Percentiles rank a stretch among this genome's conserved stretches.
phyloP scores from a whole-genome alignment of 257 asterid species.

The Scutellaria baicalensis region DNA sequence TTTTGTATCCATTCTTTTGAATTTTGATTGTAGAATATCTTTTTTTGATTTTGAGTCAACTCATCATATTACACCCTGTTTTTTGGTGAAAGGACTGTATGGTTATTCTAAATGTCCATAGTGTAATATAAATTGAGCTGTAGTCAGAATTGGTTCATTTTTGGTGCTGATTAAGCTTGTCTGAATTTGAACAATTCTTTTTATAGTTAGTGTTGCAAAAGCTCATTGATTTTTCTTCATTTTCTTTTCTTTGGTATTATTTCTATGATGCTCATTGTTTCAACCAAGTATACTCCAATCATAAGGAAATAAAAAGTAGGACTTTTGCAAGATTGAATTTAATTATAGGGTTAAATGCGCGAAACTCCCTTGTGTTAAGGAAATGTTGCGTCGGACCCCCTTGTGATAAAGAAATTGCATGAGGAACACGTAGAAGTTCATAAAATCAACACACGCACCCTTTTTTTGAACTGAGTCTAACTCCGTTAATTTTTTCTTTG shows the following conservation, averaged over 20 bases:
- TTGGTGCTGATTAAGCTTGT: not conserved
- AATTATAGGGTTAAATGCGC: too few species aligned
- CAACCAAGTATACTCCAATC: not conserved
- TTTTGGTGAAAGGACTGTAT: not conserved
- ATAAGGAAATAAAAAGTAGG: too few species aligned
- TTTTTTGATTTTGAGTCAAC: too few species aligned
- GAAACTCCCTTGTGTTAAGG: too few species aligned
- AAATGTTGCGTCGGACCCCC: too few species aligned
- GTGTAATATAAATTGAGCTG: not conserved
- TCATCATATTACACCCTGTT: not conserved
- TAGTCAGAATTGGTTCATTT: not conserved
- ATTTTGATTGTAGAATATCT: too few species aligned
- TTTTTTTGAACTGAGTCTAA: too few species aligned
- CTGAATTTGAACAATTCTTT: not conserved
- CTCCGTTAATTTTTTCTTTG: too few species aligned
- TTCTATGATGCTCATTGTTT: not conserved
- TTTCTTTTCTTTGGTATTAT: not conserved
- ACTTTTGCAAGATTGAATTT: too few species aligned
- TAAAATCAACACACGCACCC: too few species aligned
- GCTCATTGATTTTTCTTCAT: not conserved
- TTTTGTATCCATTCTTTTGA: not conserved
- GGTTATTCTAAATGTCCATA: conserved; percentile 3
- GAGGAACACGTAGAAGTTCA: too few species aligned
- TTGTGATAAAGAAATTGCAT: too few species aligned
- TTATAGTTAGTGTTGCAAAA: not conserved